Evolutionary conservation across 1,284 basidiomycete genomes (phyloP).

Genomic region (Takashimella koratensis): DNA sequence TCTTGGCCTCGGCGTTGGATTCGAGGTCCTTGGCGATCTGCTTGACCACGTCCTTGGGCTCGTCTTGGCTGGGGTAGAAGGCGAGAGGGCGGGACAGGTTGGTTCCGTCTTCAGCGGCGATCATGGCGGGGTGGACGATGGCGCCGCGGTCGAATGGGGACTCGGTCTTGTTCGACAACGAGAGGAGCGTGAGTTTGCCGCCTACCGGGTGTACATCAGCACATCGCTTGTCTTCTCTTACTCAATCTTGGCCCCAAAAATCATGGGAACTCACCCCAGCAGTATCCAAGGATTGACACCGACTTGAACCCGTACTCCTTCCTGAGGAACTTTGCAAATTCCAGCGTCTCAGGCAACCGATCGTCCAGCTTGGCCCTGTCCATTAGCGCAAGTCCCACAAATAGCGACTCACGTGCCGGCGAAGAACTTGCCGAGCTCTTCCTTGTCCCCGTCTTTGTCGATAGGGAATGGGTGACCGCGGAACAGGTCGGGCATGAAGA

Average conservation of each 20-base stretch:
- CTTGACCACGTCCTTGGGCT: slow-evolving; percentile 34
- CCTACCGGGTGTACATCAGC: slow-evolving; percentile 24
- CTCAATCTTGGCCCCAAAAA: no score
- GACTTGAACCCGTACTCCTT: slow-evolving; percentile 23
- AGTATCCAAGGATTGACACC: slow-evolving; percentile 40
- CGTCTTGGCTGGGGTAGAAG: slow-evolving; percentile 41
- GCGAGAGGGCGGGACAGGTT: slow-evolving; percentile 34
- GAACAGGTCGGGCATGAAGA: slow-evolving; percentile 42
- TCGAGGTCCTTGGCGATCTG: slow-evolving; percentile 24
- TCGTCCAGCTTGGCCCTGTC: slow-evolving; percentile 36
- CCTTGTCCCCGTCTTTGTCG: slow-evolving; percentile 42
- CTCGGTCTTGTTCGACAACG: slow-evolving; percentile 15
- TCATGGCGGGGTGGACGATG: slow-evolving; percentile 42
- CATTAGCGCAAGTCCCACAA: neutral
- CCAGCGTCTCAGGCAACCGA: slow-evolving; percentile 35
- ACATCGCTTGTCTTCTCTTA: no score
- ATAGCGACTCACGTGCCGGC: slow-evolving; percentile 27
- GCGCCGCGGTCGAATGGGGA: slow-evolving; percentile 31
- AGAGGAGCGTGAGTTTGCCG: slow-evolving; percentile 35
- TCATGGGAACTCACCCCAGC: slow-evolving; percentile 31
- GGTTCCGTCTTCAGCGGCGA: slow-evolving; percentile 35
- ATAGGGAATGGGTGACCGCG: slow-evolving; percentile 38
- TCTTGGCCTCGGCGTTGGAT: slow-evolving; percentile 22
- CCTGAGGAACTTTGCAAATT: slow-evolving; percentile 32
- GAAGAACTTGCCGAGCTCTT: slow-evolving; percentile 38